phyloP scores from a whole-genome alignment of 2,329 filamentous ascomycete species.

The Colletotrichum sp. region DNA sequence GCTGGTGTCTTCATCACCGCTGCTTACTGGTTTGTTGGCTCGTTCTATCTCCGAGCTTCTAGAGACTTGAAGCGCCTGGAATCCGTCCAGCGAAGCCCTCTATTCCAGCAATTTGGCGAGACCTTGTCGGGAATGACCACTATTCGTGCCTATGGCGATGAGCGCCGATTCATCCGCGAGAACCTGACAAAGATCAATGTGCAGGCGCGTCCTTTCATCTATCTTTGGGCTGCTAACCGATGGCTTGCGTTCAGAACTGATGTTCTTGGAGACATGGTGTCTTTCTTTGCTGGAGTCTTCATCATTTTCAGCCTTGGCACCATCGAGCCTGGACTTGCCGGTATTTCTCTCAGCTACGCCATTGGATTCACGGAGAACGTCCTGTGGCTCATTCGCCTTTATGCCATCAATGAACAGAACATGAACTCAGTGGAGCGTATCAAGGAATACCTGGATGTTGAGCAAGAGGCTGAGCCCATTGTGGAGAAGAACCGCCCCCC shows the following conservation, averaged over 20 bases:
- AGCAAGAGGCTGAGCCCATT: conserved; percentile 85
- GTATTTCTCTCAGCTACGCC: conserved; percentile 93
- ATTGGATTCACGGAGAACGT: conserved; percentile 98
- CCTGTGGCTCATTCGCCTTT: conserved; percentile 92
- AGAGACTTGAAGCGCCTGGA: conserved; percentile 94
- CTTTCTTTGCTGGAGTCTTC: conserved; percentile 93
- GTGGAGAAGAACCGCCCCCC: conserved; percentile 81
- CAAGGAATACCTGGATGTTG: conserved; percentile 95
- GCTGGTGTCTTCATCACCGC: conserved; percentile 84
- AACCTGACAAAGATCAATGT: conserved; percentile 89
- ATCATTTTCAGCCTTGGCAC: conserved; percentile 81
- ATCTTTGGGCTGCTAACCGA: conserved; percentile 93
- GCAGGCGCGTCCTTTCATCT: conserved; percentile 93
- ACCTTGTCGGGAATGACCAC: conserved; percentile 94
- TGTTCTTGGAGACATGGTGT: conserved; percentile 85
- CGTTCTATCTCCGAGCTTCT: conserved; percentile 91
- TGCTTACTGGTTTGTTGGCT: conserved; percentile 82
- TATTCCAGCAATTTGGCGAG: conserved; percentile 98
- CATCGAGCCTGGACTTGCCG: conserved; percentile 89
- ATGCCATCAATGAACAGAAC: conserved; percentile 96
- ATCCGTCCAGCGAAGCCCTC: conserved; percentile 89
- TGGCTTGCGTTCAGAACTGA: conserved; percentile 96
- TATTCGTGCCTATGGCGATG: conserved; percentile 94
- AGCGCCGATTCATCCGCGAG: conserved; percentile 90
- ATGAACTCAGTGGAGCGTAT: conserved; percentile 99